phyloP scores from a whole-genome alignment of 495 filamentous ascomycete genomes.

The Immersiella caudata region DNA sequence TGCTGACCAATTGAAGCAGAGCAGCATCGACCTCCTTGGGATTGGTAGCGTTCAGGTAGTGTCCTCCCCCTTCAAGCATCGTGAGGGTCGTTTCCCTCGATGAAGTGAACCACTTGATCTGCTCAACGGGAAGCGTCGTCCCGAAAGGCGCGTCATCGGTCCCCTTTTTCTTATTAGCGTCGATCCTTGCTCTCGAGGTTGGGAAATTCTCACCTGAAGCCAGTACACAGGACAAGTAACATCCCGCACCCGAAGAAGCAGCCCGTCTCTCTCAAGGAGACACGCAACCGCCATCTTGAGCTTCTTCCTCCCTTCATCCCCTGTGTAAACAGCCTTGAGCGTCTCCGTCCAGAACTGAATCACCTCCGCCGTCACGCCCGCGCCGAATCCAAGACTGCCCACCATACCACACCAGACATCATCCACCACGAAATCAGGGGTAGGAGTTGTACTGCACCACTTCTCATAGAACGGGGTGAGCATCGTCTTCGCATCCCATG shows the following conservation, averaged over 20 bases:
- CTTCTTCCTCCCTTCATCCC: constrained; percentile 59
- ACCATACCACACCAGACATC: constrained; percentile 60
- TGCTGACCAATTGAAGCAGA: constrained; percentile 52
- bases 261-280: constrained; percentile 61
- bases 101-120: constrained; percentile 61
- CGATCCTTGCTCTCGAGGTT: background rate
- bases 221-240: constrained; percentile 63
- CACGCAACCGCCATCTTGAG: constrained; percentile 60
- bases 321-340: constrained; percentile 58
- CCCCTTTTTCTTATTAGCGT: constrained; percentile 43
- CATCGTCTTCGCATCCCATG: constrained; percentile 58
- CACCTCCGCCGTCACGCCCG: constrained; percentile 42
- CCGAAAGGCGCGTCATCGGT: constrained; percentile 57
- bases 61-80: constrained; percentile 55
- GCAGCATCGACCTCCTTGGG: constrained; percentile 57
- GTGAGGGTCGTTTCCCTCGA: constrained; percentile 54
- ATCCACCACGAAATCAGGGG: constrained; percentile 57
- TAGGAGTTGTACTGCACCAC: constrained; percentile 49
- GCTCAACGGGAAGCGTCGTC: constrained; percentile 50
- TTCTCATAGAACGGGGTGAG: constrained; percentile 46
- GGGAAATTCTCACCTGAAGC: constrained; percentile 53
- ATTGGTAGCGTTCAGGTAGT: constrained; percentile 61
- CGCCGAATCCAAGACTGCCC: constrained; percentile 59
- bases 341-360: constrained; percentile 56
- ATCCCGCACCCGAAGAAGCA: constrained; percentile 57